These are phyloP conservation scores for Penicillium sp. DNA, from an alignment of 2,329 filamentous ascomycete genomes.

Conservation along the genomic window DNA sequence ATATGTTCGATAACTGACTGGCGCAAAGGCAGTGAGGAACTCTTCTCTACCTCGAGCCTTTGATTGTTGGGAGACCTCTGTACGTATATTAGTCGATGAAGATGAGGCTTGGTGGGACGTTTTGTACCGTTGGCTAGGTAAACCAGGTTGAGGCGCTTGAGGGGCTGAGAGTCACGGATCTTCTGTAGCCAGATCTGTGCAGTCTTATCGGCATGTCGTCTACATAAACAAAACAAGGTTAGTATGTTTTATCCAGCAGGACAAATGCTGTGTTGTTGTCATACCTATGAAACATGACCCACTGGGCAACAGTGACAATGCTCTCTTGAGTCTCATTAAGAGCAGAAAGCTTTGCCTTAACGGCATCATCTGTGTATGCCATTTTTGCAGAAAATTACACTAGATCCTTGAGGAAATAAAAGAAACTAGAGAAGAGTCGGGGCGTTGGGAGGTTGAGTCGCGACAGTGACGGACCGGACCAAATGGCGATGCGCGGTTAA, in stretches of 20 bases:
- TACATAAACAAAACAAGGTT: conserved; percentile 41
- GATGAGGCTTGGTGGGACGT: background rate
- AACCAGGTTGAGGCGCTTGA: conserved; percentile 84
- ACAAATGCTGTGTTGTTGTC: conserved; percentile 4
- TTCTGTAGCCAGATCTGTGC: conserved; percentile 89
- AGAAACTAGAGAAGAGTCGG: background rate
- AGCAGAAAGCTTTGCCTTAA: conserved; percentile 89
- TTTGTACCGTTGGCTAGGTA: conserved; percentile 88
- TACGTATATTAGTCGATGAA: conserved; percentile 23
- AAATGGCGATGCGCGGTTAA: background rate
- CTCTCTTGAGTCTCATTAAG: conserved; percentile 97
- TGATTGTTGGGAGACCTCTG: conserved; percentile 94
- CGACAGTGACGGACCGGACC: background rate
- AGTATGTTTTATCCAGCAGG: conserved; percentile 6
- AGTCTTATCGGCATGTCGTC: conserved; percentile 87
- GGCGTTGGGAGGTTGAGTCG: background rate
- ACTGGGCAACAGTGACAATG: conserved; percentile 94
- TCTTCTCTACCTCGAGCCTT: conserved; percentile 90
- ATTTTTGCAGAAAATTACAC: conserved; percentile 50
- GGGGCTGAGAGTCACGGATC: conserved; percentile 80
- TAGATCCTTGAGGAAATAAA: background rate
- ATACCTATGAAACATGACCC: conserved; percentile 99
- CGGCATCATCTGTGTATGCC: conserved; percentile 94
- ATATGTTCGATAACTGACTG: conserved; percentile 46
- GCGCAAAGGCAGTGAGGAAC: conserved; percentile 87